Evolutionary conservation across 768 basidiomycete species (phyloP), one percentile per base, ranked within the genome.

Genomic region (Neoboletus magnificus): DNA sequence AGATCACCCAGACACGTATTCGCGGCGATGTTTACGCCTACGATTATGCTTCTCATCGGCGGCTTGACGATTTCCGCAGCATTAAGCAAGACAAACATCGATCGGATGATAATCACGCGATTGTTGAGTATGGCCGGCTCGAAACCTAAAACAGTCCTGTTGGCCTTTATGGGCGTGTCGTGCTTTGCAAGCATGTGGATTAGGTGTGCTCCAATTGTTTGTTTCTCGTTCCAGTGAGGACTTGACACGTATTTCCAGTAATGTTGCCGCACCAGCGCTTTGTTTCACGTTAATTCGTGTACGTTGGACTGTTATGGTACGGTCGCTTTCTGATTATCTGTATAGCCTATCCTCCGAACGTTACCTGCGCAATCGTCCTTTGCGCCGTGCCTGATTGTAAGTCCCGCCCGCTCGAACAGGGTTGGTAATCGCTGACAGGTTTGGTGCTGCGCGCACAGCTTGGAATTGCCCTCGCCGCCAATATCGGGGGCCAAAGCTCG

Each of bases 141-240:
- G 12, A 80, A 80, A 52, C 97, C 96, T 2, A 85, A 83, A 57
- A 87, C 82, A 0, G 95, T 99, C 4, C 76, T 99, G 9, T 81
- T 99, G 43, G 87, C 93, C 0, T 91, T 98, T 70, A 98, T 98
- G 97, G 84, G 78, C 42, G 94, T 99, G 18, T 89, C 94, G 2
- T 98, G 94, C 66, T 99, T 99, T 68, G 93, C 95, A 4, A 94
- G 91, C 72, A 99, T 98, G 96, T 98, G 94, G 97, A 98, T 99
- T 65, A 94, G 89, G 89, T 87, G 52, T 43, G 73, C 59, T 48
- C n/a, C 6, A 12, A 32, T 42, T 37, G 9, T 16, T 43, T 1
- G 10, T 13, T 13, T 40, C 8, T 43, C 43, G 15, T 43, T 44
- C n/a, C 27, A 55, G 13, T 33, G 12, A 42, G 41, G 39, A 42